Percentiles rank a stretch among this genome's conserved stretches.
These are phyloP conservation scores for Linum trigynum DNA, from an alignment of 345 rosid genomes.

Conservation along the genomic window DNA sequence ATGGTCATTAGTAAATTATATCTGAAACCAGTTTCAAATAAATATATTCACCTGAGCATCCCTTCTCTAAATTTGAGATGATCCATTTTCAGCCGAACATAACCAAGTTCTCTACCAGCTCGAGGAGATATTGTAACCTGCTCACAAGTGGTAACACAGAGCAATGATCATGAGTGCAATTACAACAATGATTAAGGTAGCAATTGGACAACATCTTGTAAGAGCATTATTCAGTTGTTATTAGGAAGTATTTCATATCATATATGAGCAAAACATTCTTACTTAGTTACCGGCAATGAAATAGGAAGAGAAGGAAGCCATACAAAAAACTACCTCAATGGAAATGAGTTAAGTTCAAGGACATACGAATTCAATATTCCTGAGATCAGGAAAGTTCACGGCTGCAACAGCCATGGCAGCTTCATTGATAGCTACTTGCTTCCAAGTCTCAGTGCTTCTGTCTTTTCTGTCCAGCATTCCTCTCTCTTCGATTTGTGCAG, in stretches of 20 bases:
- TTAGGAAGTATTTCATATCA: too few relatives aligned
- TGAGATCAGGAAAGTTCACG: slow-evolving; percentile 84
- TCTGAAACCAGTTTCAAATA: background rate
- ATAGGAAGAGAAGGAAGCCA: background rate
- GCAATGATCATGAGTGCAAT: background rate
- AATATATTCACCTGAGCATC: slow-evolving; percentile 54
- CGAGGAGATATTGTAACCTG: slow-evolving; percentile 87
- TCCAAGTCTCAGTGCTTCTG: slow-evolving; percentile 70
- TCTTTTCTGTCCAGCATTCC: slow-evolving; percentile 86
- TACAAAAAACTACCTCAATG: background rate
- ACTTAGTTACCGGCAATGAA: background rate
- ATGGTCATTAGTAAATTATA: background rate
- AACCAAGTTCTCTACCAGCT: slow-evolving; percentile 89
- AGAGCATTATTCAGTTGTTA: background rate
- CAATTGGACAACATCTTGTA: background rate
- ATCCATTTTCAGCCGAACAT: slow-evolving; percentile 84
- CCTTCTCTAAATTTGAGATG: slow-evolving; percentile 70
- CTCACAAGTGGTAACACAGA: slow-evolving; percentile 14
- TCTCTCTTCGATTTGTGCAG: slow-evolving; percentile 94
- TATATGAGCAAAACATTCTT: background rate
- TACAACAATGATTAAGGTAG: background rate
- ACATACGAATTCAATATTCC: slow-evolving; percentile 77
- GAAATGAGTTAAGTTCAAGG: slow-evolving; percentile 10
- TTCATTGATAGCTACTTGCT: slow-evolving; percentile 83
- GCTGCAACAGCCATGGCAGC: slow-evolving; percentile 95